Evolutionary conservation across 2,329 filamentous ascomycete species (phyloP).

Genomic region (Dactylella cylindrospora): DNA sequence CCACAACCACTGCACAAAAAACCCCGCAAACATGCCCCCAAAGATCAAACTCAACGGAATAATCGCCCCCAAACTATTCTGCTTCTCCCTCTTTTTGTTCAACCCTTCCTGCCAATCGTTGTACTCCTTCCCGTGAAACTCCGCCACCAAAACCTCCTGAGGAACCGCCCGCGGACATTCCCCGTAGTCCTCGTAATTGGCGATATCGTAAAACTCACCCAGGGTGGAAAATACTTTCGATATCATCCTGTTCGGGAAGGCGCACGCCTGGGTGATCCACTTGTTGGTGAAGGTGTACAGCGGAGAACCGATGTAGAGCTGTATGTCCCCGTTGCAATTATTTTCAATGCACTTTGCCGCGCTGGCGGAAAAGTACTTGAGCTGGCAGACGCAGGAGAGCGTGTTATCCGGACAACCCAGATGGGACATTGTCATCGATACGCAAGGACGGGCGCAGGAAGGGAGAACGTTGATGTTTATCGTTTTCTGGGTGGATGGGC

Average conservation of each 20-base stretch:
- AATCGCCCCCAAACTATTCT: constrained; percentile 21
- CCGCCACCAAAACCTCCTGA: constrained; percentile 5
- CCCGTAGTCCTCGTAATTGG: neutral
- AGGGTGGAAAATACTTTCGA: too few species aligned
- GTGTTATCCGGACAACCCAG: constrained; percentile 19
- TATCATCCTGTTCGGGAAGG: neutral
- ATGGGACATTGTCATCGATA: constrained; percentile 13
- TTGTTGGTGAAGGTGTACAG: neutral
- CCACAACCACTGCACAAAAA: constrained; percentile 20
- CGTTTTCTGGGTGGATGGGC: neutral
- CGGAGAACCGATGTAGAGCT: constrained; percentile 13
- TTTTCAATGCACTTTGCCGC: constrained; percentile 8
- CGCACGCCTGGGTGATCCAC: constrained; percentile 12
- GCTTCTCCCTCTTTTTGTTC: constrained; percentile 1
- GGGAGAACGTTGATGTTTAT: constrained; percentile 16
- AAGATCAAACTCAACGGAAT: constrained; percentile 35
- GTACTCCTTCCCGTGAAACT: constrained; percentile 23
- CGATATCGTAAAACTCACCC: neutral
- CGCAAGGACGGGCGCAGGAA: constrained; percentile 12
- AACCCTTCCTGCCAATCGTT: constrained; percentile 17
- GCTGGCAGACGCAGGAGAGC: constrained; percentile 20
- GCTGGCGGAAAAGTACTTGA: constrained; percentile 9
- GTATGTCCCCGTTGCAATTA: constrained; percentile 9
- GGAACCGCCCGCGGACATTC: constrained; percentile 5
- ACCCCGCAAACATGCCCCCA: constrained; percentile 5